Evolutionary conservation across 352 stramenopile genomes (phyloP), one percentile per base, ranked within the genome.

Genomic region (Lagenidium giganteum): DNA sequence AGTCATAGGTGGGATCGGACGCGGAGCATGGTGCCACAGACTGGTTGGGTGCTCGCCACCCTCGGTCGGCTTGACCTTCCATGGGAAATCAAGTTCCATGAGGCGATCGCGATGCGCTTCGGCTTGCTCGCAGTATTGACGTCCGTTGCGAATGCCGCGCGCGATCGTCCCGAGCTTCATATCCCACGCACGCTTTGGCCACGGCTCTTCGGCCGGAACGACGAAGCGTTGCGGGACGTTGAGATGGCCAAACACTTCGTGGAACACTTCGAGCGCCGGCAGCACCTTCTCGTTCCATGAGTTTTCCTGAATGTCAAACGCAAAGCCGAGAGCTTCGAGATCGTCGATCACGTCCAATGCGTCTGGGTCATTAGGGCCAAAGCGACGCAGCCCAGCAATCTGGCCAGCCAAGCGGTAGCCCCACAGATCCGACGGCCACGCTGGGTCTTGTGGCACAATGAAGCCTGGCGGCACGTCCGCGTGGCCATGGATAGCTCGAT

Each of bases 11-110:
- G n/a, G n/a, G n/a, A n/a, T n/a, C n/a, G n/a, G n/a, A n/a, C n/a
- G n/a, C n/a, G n/a, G n/a, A n/a, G n/a, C n/a, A n/a, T n/a, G n/a
- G n/a, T n/a, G n/a, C n/a, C n/a, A n/a, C n/a, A n/a, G n/a, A n/a
- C n/a, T n/a, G n/a, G n/a, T n/a, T n/a, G n/a, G 70, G 33, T 74
- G 75, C 18, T 57, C 76, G 17, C 59, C 50, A 20, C 60, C 64
- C 4, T 61, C 63, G 11, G 63, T 75, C 39, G 82, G 61, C 33
- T 80, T 67, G n/a, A 84, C 62, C n/a, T 72, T 79, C 89, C 93
- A 97, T 21, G 89, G 65, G 57, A 98, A 98, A 8, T 90, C 93
- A 16, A 98, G 60, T 13, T 79, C 63, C 29, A 95, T 75, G 20
- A 97, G 62, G 17, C 85, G 62, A 3, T 93, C 60, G 25, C 68